Evolutionary conservation across 441 rosid genomes (phyloP).

Genomic region (Arabidopsis hybrid): DNA sequence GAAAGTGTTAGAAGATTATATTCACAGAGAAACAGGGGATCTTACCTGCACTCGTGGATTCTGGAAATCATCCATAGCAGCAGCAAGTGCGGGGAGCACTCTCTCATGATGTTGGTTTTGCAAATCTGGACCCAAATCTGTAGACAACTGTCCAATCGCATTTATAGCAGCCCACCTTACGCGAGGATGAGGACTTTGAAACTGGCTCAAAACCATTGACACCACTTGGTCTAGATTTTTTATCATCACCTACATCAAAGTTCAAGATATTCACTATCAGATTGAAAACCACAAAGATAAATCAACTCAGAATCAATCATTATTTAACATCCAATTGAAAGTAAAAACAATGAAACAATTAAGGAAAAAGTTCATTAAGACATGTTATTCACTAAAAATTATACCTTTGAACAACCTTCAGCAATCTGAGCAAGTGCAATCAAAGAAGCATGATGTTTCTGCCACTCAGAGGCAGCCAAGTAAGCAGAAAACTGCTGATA

Average conservation of each 20-base stretch:
- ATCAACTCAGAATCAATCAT: not conserved
- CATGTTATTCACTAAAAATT: not conserved
- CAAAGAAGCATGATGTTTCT: conserved; percentile 96
- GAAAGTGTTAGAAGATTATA: not conserved
- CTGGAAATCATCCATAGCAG: conserved; percentile 93
- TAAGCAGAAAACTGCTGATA: conserved; percentile 88
- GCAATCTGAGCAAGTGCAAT: conserved; percentile 99
- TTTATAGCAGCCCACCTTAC: conserved; percentile 97
- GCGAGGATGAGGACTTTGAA: conserved; percentile 87
- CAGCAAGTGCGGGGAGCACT: conserved; percentile 84
- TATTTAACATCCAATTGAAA: not conserved
- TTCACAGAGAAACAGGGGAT: not conserved
- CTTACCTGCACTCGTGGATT: conserved; percentile 94
- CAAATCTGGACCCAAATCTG: conserved; percentile 97
- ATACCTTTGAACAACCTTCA: conserved; percentile 96
- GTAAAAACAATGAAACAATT: not conserved
- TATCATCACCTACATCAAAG: conserved; percentile 66
- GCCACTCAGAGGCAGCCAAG: conserved; percentile 97
- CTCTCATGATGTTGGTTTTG: conserved; percentile 84
- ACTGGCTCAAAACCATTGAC: conserved; percentile 80
- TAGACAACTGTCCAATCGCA: conserved; percentile 90
- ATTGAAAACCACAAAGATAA: conserved; percentile 1
- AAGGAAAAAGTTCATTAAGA: not conserved
- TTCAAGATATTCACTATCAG: conserved; percentile 16
- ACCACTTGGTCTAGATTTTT: conserved; percentile 84